Evolutionary conservation across 768 basidiomycete genomes (phyloP).

Genomic region (Agaricus subrufescens): DNA sequence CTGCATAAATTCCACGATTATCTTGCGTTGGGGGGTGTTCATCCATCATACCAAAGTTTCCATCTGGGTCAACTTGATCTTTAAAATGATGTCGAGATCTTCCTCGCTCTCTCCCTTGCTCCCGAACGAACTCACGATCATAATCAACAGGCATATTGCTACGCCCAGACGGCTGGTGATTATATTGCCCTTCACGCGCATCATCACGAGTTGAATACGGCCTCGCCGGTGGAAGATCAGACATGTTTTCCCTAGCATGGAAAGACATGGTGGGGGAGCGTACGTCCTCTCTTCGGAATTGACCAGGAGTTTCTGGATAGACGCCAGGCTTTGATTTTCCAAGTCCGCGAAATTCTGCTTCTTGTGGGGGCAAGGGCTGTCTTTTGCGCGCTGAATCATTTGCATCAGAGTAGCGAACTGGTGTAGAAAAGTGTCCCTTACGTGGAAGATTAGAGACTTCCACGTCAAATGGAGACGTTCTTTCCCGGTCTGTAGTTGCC

Average conservation of each 20-base stretch:
- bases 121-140: background rate
- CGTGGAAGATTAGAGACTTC: background rate
- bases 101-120: background rate
- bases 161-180: background rate
- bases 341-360: constrained; percentile 1
- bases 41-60: background rate
- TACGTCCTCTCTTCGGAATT: background rate
- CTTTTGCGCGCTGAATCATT: background rate
- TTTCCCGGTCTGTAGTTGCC: background rate
- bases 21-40: background rate
- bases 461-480: background rate
- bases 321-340: background rate
- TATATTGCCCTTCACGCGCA: background rate
- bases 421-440: background rate
- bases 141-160: background rate
- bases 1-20: constrained; percentile 1
- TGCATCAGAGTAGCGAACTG: background rate
- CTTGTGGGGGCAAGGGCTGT: constrained; percentile 7
- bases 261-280: background rate
- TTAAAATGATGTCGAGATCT: background rate
- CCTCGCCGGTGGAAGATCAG: background rate
- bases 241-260: background rate
- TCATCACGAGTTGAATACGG: background rate
- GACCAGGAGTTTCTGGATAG: background rate
- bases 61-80: background rate